Evolutionary conservation across 1,284 basidiomycete species (phyloP).

Genomic region (Wallemia mellicola): DNA sequence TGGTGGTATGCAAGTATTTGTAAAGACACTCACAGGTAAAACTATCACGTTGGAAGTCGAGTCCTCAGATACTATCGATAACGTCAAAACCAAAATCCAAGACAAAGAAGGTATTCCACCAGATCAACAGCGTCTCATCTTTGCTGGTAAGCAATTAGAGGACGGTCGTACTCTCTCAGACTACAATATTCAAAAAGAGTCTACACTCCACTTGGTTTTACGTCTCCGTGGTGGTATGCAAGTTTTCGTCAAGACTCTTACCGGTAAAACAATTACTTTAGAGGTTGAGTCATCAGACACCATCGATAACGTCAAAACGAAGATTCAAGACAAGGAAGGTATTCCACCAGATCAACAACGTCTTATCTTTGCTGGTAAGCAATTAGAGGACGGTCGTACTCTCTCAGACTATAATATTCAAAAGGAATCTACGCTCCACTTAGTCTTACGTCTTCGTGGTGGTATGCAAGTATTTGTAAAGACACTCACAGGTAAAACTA

Average conservation of each 20-base stretch:
- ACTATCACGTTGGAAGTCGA: slow-evolving; percentile 23
- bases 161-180: slow-evolving; percentile 17
- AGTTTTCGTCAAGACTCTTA: slow-evolving; percentile 14
- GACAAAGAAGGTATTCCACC: slow-evolving; percentile 16
- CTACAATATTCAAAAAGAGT: slow-evolving; percentile 17
- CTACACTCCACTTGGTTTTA: slow-evolving; percentile 13
- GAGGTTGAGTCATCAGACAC: slow-evolving; percentile 33
- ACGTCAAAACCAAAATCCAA: slow-evolving; percentile 73
- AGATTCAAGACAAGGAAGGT: slow-evolving; percentile 55
- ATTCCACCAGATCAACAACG: slow-evolving; percentile 20
- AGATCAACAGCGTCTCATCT: slow-evolving; percentile 20
- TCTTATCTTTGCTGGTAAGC: slow-evolving; percentile 20
- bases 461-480: slow-evolving; percentile 18
- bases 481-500: slow-evolving; percentile 21
- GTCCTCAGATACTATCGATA: slow-evolving; percentile 71
- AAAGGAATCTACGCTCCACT: slow-evolving; percentile 17
- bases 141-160: slow-evolving; percentile 18
- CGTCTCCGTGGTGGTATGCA: slow-evolving; percentile 9
- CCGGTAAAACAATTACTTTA: slow-evolving; percentile 12
- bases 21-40: slow-evolving; percentile 20
- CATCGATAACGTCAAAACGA: slow-evolving; percentile 91
- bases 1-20: slow-evolving; percentile 15
- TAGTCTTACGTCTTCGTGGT: slow-evolving; percentile 18
- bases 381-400: slow-evolving; percentile 46
- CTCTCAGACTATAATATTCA: slow-evolving; percentile 31